Evolutionary conservation across 345 rosid species (phyloP), one percentile per base, ranked within the genome.

Genomic region (Balakata baccata): DNA sequence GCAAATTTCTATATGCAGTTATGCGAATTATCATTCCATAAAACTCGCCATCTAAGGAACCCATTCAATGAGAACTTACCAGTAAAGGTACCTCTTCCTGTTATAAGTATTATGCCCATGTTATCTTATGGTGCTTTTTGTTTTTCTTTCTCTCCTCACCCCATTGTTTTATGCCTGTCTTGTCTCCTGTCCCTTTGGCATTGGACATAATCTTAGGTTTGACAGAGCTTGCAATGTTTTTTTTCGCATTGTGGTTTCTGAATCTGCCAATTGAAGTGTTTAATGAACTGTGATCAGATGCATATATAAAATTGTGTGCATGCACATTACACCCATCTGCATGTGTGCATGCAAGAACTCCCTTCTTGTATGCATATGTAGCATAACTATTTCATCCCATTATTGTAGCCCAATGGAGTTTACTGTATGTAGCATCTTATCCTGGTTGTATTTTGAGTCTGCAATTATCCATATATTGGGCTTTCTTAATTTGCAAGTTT

Each of bases 61-160:
- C 99, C 98, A 23, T 95, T 83, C 89, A 93, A 95, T 76, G 99
- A 95, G 80, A 93, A 95, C 85, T 84, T 95, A 68, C 99, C 97
- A 18, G 98, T 95, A 77, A 93, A 95, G 99, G 99, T 95, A 87
- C 38, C 13, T 29, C 68, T 62, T 49, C 18, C 14, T 12, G 4
- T 70, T 43, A 16, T 16, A 11, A n/a, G 7, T 53, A 7, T 22
- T 39, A 17, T 22, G 50, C 45, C 57, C 58, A n/a, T 75, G 65
- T 25, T 38, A 22, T 53, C 52, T 66, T 11, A 23, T 46, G 50
- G 11, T 41, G 22, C n/a, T 45, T 41, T 9, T 64, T 64, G 50
- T 41, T 41, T 6, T 64, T 64, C n/a, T 22, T 46, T 37, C 69
- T 22, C 22, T 38, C 11, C 7, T n/a, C 7, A 7, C 0, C 9